Base-by-base conservation (phyloP, 164 flowering plant genomes). In the Dillenia suffruticosa region DNA sequence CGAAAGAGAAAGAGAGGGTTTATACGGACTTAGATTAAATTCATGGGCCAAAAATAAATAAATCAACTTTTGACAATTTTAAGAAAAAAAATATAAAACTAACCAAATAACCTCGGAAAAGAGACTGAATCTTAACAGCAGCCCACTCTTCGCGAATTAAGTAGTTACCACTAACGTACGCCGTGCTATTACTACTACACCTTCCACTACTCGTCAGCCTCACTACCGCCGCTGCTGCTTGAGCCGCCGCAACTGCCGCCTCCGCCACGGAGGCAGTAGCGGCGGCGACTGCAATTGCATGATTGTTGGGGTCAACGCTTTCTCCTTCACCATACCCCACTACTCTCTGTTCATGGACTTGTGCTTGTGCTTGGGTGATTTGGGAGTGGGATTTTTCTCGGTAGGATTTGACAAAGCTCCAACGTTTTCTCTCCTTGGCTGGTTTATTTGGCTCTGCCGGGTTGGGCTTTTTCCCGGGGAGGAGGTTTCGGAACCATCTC, bases 51-150 rank as follows among this genome's bases (percentile, higher is more conserved):
- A 32, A 32, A 32, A 32, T 5, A 32, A 32, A 32, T 0, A 32
- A 32, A 32, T 4, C 40, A 32, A 32, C 40, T 32, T 32, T 32
- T 32, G 40, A 32, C 40, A 5, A 32, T 6, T 32, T 26, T 10
- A 58, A 46, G 10, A 22, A 65, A 16, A 11, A 16, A 11, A 51
- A 65, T 10, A 13, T 22, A 65, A 59, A 12, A 79, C 75, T 44
- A 15, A 84, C 89, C 82, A 84, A 68, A 70, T 79, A 82, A 5
- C 85, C 85, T 12, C 89, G 85, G 57, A 84, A 84, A 44, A 70
- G 69, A 1, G 89, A 70, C 48, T 84, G 89, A 2, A 84, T 77
- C 66, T 49, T 73, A 14, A 84, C 52, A 16, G 85, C 87, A 4
- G 87, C 83, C 69, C 68, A 57, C 19, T 63, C 63, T n/a, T 74